Evolutionary conservation across 345 rosid species (phyloP).

Genomic region (Nephelium lappaceum): DNA sequence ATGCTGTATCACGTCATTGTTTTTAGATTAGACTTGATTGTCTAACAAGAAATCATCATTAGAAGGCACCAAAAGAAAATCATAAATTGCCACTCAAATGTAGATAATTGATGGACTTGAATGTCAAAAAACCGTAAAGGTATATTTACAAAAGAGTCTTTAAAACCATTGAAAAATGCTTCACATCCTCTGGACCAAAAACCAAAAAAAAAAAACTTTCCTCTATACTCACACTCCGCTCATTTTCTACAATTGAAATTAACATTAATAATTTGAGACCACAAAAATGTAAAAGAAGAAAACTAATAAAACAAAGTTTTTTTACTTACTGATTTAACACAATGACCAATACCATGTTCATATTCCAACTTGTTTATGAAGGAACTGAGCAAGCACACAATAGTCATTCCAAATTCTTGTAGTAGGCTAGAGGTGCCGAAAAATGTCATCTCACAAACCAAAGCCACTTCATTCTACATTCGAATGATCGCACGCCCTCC

Average conservation of each 20-base stretch:
- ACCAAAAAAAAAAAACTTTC: not conserved
- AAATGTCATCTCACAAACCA: not conserved
- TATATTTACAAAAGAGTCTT: constrained; percentile 30
- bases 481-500: not conserved
- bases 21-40: too few species aligned
- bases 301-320: constrained; percentile 14
- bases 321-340: constrained; percentile 14
- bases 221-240: constrained; percentile 31
- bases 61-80: not conserved
- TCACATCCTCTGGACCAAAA: constrained; percentile 26
- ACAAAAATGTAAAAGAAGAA: constrained; percentile 2
- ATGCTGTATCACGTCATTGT: too few species aligned
- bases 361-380: constrained; percentile 13
- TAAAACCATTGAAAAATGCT: constrained; percentile 22
- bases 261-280: constrained; percentile 25
- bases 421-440: not conserved
- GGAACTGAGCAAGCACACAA: not conserved
- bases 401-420: constrained; percentile 8
- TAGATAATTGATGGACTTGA: constrained; percentile 8
- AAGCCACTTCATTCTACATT: not conserved
- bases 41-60: too few species aligned
- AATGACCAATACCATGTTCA: constrained; percentile 23
- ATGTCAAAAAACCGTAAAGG: constrained; percentile 18
- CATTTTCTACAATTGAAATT: constrained; percentile 41
- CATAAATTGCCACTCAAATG: constrained; percentile 14